Evolutionary conservation across 495 filamentous ascomycete species (phyloP), one percentile per base, ranked within the genome.

Genomic region (Podospora sp.): DNA sequence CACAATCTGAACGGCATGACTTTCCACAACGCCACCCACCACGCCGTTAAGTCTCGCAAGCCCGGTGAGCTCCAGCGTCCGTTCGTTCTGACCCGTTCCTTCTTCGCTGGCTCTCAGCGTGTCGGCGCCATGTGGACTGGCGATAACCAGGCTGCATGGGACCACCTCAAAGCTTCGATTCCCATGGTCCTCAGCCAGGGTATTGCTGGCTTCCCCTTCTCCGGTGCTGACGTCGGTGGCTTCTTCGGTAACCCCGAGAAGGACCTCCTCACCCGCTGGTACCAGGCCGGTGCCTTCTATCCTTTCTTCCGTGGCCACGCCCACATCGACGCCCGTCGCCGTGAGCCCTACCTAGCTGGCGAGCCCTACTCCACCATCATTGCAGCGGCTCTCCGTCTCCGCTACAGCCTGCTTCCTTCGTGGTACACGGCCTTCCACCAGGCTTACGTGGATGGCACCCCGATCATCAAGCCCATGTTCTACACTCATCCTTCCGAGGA

Each of bases 241-340:
- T 99, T 99, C 86, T 99, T 99, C 73, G 93, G 95, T 59, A 97
- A 99, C 78, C 95, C 95, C 0, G 88, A 88, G 67, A 93, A 92
- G 73, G 94, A 98, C 63, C 87, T 99, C 8, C 83, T 94, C 61
- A 91, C 91, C 5, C 88, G 95, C 29, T 99, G 96, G 95, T 99
- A 97, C 78, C 95, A 99, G 77, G 87, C 93, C 49, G 96, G 95
- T 62, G 92, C 92, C 50, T 99, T 96, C 87, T 98, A 98, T 76
- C 95, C 95, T 22, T 99, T 98, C 85, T 97, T 97, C 90, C 91
- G 95, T 50, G 95, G 86, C n/a, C 95, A 99, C 73, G 95, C 95
- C 20, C 95, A 99, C 76, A 97, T 97, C 68, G 95, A 98, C 72
- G 90, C 94, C 57, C 91, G 95, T 25, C 90, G 95, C 14, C 89